Conservation (phyloP, 2,329 filamentous ascomycete species). For the Pseudogymnoascus sp. region DNA sequence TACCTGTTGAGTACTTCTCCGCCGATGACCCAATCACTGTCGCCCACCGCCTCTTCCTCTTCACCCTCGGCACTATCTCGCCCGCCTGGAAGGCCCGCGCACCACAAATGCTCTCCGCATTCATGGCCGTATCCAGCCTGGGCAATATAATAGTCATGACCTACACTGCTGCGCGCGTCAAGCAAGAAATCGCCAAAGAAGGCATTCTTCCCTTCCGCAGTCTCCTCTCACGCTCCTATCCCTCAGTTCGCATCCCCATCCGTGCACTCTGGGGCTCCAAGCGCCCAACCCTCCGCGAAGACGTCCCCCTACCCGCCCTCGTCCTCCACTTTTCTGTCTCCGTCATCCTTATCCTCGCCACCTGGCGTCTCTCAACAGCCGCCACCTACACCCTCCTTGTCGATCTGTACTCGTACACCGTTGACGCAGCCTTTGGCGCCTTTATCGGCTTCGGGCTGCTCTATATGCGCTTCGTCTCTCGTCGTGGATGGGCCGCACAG, state of each 20-base stretch:
- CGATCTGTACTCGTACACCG: slow-evolving; percentile 34
- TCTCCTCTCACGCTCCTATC: slow-evolving; percentile 35
- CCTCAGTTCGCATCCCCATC: background rate
- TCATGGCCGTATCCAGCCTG: slow-evolving; percentile 46
- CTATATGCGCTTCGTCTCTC: slow-evolving; percentile 23
- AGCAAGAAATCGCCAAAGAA: slow-evolving; percentile 55
- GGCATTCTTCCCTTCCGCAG: slow-evolving; percentile 44
- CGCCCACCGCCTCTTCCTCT: slow-evolving; percentile 31
- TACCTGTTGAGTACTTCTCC: slow-evolving; percentile 24
- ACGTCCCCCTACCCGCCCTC: slow-evolving; percentile 29
- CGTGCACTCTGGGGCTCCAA: slow-evolving; percentile 23
- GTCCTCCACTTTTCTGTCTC: background rate
- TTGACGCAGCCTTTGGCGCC: slow-evolving; percentile 30
- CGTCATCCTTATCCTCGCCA: slow-evolving; percentile 14
- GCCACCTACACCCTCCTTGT: slow-evolving; percentile 29
- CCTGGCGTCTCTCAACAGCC: slow-evolving; percentile 17
- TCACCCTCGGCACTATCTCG: slow-evolving; percentile 28
- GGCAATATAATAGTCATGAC: slow-evolving; percentile 52
- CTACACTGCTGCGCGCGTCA: slow-evolving; percentile 47
- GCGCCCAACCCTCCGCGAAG: slow-evolving; percentile 23
- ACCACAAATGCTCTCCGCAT: slow-evolving; percentile 37
- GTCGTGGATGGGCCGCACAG: background rate
- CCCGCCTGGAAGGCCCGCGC: slow-evolving; percentile 19
- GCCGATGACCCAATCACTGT: slow-evolving; percentile 23
- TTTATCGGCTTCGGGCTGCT: slow-evolving; percentile 30